A percentile compares a stretch with the other conserved stretches of the same genome.
Conservation (phyloP, 2,329 filamentous ascomycete genomes). For the Beauveria caledonica region DNA sequence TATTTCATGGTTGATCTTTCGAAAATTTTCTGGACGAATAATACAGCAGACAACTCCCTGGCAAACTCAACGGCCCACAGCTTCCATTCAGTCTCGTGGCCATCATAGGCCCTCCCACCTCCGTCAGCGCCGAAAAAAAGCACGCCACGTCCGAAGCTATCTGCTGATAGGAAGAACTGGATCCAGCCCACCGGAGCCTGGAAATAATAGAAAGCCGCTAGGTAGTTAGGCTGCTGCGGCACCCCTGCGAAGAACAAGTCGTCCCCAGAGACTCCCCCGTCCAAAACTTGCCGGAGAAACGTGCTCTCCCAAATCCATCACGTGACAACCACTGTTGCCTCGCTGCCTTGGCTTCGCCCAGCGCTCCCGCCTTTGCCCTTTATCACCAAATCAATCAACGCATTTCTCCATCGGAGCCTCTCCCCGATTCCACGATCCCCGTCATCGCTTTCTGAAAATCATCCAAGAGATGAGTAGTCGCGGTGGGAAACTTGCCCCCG, state of each 20-base stretch:
- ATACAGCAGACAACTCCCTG: too few relatives aligned
- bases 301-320: neutral
- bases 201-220: neutral
- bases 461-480: conserved; percentile 90
- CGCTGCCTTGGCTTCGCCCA: neutral
- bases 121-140: neutral
- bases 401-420: conserved; percentile 10
- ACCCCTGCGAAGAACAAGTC: neutral
- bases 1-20: too few relatives aligned
- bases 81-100: neutral
- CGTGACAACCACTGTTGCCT: conserved; percentile 1
- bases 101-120: neutral
- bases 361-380: conserved; percentile 6
- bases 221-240: neutral
- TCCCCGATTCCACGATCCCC: conserved; percentile 7
- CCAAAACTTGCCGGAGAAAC: neutral
- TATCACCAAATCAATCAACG: conserved; percentile 9
- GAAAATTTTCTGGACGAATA: too few relatives aligned
- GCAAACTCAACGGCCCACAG: neutral
- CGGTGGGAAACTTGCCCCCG: conserved; percentile 93
- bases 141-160: neutral
- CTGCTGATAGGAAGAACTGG: conserved; percentile 1
- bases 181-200: neutral
- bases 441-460: conserved; percentile 18
- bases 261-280: conserved; percentile 3